Base-by-base conservation (phyloP, 257 asterid species). In the Datura wrightii region DNA sequence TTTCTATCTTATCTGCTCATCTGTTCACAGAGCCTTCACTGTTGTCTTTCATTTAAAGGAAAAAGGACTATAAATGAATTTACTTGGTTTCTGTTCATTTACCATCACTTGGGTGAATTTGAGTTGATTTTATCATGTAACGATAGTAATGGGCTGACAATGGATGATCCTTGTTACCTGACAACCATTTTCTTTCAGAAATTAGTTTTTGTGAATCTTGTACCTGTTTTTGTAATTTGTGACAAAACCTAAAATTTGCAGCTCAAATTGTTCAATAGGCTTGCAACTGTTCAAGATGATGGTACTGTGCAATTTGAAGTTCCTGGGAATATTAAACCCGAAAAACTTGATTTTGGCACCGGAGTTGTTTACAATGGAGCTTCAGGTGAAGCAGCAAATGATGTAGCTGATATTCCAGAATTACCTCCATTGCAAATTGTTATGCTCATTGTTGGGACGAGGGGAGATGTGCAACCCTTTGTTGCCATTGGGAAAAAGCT, bases 381-480 rank as follows among this genome's bases (percentile, higher is more conserved):
- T 83, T 84, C 55, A 65, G 87, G 62, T 60, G 89, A 63, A 83
- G 89, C 84, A 82, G 59, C 70, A 82, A 82, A 56, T 52, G 92
- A 87, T 41, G 69, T 52, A 79, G 87, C 63, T 79, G 95, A 86
- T 74, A 84, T 85, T 82, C 83, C 24, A 42, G 88, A 86, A 44
- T 76, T 92, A 85, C 97, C 92, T 69, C 97, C 98, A 6, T 88
- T 95, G 86, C 95, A 95, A 86, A 95, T 93, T 80, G 96, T 92
- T 86, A 91, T 95, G 94, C 93, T 95, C 84, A 95, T 95, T 67
- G 98, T 95, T 79, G 98, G 98, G 82, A 93, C 98, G 34, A 89
- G 98, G 82, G 98, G 98, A 82, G 98, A 95, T 83, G 98, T 95
- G 54, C 98, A 95, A 84, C 98, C 98, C 42, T 93, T 95, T 90